Percentiles rank a stretch among this genome's conserved stretches.
phyloP scores from a whole-genome alignment of 139 green algal species.

The Coccomyxa sp. region DNA sequence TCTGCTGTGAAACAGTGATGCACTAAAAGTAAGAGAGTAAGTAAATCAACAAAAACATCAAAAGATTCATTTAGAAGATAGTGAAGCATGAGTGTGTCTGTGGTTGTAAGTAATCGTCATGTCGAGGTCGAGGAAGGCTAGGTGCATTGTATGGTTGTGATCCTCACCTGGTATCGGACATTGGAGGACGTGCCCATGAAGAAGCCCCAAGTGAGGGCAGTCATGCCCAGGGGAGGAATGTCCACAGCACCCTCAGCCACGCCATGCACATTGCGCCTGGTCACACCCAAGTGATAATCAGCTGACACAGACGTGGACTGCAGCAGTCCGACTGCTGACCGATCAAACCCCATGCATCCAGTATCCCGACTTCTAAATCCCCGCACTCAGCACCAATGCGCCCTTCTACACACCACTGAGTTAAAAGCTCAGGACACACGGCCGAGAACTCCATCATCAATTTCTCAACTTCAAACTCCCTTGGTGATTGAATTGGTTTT shows the following conservation, averaged over 20 bases:
- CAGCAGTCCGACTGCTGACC: too few species aligned
- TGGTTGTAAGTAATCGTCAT: too few species aligned
- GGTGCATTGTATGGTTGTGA: too few species aligned
- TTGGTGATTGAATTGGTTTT: too few species aligned
- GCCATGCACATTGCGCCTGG: slow-evolving; percentile 48
- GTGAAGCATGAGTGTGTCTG: too few species aligned
- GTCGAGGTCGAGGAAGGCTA: too few species aligned
- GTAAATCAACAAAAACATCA: neutral
- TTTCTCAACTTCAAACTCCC: too few species aligned
- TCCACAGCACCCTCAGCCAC: slow-evolving; percentile 66
- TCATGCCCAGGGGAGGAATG: slow-evolving; percentile 69
- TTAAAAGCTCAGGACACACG: too few species aligned
- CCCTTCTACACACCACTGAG: too few species aligned
- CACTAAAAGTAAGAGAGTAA: neutral
- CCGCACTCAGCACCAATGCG: neutral
- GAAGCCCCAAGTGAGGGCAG: slow-evolving; percentile 84
- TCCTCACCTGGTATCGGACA: slow-evolving; percentile 78
- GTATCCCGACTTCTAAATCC: neutral
- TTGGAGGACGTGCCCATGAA: slow-evolving; percentile 98
- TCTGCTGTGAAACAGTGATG: neutral
- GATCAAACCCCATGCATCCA: too few species aligned
- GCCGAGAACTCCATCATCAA: too few species aligned
- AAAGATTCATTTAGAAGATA: too few species aligned
- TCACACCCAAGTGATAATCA: neutral
- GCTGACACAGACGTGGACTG: neutral